Evolutionary conservation across 75 land plant genomes (phyloP), one percentile per base, ranked within the genome.

Genomic region (Cryptomeria japonica): DNA sequence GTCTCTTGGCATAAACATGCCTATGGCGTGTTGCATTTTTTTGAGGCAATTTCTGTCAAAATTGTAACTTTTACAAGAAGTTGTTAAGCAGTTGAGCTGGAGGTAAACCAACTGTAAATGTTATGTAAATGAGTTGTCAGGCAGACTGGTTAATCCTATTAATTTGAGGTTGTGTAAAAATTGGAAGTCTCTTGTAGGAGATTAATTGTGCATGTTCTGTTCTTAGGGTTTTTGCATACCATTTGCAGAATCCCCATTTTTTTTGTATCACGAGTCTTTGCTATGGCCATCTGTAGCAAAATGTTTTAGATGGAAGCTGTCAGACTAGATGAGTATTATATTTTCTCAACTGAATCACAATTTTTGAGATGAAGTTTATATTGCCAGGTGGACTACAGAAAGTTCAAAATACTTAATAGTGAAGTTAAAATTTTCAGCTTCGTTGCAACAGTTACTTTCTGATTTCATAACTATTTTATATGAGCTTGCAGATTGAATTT

Each of bases 91-190:
- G 32, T 80, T 42, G 44, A 80, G 51, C 46, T 82, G 84, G 84
- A 82, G 84, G 84, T n/a, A 13, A 82, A 82, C 49, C 15, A 46
- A 46, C 34, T 82, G 51, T 82, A 46, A 46, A 28, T 82, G 47
- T 12, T 46, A 46, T 82, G 84, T 82, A 82, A 82, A 82, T 82
- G 84, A 82, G 84, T 28, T 82, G 70, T n/a, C 46, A 46, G 84
- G 49, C 47, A 41, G 15, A 82, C 47, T 82, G 84, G 84, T 44
- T 46, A 82, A 44, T 46, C 77, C 25, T 80, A 80, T 80, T 80
- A 37, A 25, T 80, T 80, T 12, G 9, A 80, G 84, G 46, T 39
- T 16, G 46, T 80, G 51, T 80, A 42, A 80, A 80, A 80, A 80
- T 80, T 39, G 44, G 34, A 80, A 79, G 83, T 41, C 83, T 18